Evolutionary conservation across 192 early-diverging fungal genomes (phyloP), one percentile per base, ranked within the genome.

Genomic region (Rhizophagus clarus): DNA sequence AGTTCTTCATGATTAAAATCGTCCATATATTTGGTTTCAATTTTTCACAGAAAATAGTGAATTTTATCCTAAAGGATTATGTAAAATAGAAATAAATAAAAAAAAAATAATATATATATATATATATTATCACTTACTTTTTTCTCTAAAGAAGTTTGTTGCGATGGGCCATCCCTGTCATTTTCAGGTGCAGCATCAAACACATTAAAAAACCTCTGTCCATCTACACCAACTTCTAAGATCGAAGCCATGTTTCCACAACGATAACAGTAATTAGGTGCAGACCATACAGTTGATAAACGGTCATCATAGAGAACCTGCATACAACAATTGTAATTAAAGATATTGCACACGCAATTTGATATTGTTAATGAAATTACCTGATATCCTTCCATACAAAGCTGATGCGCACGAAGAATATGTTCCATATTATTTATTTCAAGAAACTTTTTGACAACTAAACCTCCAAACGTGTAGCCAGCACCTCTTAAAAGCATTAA

Each of bases 281-380:
- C 94, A 29, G 93, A 95, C 95, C 95, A 97, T 3, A 97, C 96
- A 3, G 95, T 97, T 14, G 91, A 92, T 15, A 97, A 89, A 75
- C 91, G 90, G 73, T 96, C 93, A 79, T 96, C 94, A 85, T 93
- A 96, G 24, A 95, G 83, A 28, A 95, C 94, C 87, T 95, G 79
- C 24, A 82, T 86, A 20, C 12, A 7, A n/a, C 9, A 64, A 64
- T 14, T 24, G 34, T 77, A 71, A 79, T 67, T 31, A 60, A 73
- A 47, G 20, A 34, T 80, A 10, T 34, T 60, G 22, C 10, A 80
- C 22, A 31, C 83, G 17, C 11, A 83, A 32, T 8, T 61, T 24
- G 26, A 60, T 40, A 68, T 63, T 72, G 31, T 37, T 29, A 61
- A 47, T 29, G 29, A 66, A 37, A 34, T 61, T 61, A 92, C 90